Evolutionary conservation across 1,139 yeast genomes (phyloP).

Genomic region (Pichia sp.): DNA sequence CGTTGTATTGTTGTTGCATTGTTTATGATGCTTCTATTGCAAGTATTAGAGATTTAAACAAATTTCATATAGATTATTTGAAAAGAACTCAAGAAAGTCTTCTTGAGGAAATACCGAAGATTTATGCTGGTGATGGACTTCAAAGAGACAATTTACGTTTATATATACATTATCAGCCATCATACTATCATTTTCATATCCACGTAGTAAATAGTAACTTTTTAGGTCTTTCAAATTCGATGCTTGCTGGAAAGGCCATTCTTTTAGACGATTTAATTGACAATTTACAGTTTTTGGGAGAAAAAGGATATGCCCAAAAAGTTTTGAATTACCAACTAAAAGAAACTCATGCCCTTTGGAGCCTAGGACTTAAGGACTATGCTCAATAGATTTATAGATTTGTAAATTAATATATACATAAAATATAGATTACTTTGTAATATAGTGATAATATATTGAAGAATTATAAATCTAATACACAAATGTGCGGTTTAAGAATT

Average conservation of each 20-base stretch:
- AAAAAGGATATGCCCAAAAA: slow-evolving; percentile 39
- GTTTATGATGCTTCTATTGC: slow-evolving; percentile 67
- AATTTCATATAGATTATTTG: slow-evolving; percentile 53
- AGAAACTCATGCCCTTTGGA: slow-evolving; percentile 77
- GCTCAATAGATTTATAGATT: not conserved
- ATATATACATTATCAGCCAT: slow-evolving; percentile 89
- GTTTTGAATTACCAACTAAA: slow-evolving; percentile 56
- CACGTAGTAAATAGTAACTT: slow-evolving; percentile 78
- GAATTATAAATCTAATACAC: too few species aligned
- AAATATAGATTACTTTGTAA: too few species aligned
- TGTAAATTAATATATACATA: too few species aligned
- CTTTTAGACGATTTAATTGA: slow-evolving; percentile 79
- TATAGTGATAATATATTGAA: too few species aligned
- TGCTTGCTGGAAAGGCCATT: slow-evolving; percentile 74
- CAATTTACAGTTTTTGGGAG: slow-evolving; percentile 48
- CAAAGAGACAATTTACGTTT: slow-evolving; percentile 52
- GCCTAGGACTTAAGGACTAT: slow-evolving; percentile 27
- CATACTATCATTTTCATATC: slow-evolving; percentile 90
- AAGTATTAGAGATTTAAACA: slow-evolving; percentile 67
- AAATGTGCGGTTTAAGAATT: too few species aligned
- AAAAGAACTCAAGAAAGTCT: slow-evolving; percentile 40
- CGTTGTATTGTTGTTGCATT: slow-evolving; percentile 74
- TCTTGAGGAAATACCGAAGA: slow-evolving; percentile 39
- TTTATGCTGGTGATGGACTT: slow-evolving; percentile 34
- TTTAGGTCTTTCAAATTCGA: slow-evolving; percentile 68